Evolutionary conservation across 2,329 filamentous ascomycete species (phyloP), one percentile per base, ranked within the genome.

Genomic region (Aureobasidium sp.): DNA sequence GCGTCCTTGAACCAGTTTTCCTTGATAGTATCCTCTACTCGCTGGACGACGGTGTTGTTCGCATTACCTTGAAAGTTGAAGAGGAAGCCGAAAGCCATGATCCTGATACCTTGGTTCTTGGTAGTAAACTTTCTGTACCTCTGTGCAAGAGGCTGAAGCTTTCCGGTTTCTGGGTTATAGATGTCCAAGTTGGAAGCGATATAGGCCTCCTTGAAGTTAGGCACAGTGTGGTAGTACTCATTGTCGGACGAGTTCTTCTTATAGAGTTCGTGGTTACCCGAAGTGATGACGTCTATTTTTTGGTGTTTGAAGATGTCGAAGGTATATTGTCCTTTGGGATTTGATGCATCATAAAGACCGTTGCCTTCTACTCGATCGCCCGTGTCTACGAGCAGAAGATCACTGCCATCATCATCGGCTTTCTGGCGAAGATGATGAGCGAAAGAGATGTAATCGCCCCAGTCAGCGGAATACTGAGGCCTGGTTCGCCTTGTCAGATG

Each of bases 361-460:
- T 96, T 97, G 39, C 93, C 92, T 74, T 97, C 94, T 68, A 97
- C 84, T 7, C 93, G 84, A 71, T 97, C 94, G 64, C 94, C 94
- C 0, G 92, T 97, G 73, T 99, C 94, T 66, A 99, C 80, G n/a
- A 99, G 79, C n/a, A 99, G 78, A 17, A 99, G 79, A 72, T 99
- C 94, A 32, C 84, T 84, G 48, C 91, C 92, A 59, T 87, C 81
- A 1, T 85, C 83, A 70, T 97, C 89, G 61, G 92, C 91, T 71
- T 84, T 87, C 67, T 85, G 82, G 62, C 85, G 88, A 81, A 99
- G 85, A 71, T 93, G 91, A 39, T 87, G 81, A 37, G 92, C 85
- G 72, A 99, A 97, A 7, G 93, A 97, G 69, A 97, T 83, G 75
- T 97, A 99, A 76, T 99, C 94, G 63, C 94, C 94, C 92, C 94